Percentiles rank a stretch among this genome's conserved stretches.
Conservation (phyloP, 228 moss, liverwort and hornwort species). For the Sphagnum fallax region DNA sequence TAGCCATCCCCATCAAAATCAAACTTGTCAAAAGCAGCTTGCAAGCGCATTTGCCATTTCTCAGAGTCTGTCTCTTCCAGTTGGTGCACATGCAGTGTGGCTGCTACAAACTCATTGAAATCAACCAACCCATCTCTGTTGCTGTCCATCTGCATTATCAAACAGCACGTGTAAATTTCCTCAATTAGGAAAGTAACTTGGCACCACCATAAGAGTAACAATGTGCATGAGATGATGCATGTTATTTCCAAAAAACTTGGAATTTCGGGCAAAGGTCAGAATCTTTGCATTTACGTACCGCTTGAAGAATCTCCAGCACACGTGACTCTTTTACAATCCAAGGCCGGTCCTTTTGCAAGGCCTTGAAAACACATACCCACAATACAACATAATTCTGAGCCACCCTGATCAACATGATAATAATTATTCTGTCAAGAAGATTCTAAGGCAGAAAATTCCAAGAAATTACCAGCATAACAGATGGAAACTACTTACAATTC, state of each 20-base stretch:
- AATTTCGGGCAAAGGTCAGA: too few relatives aligned
- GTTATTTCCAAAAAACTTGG: too few relatives aligned
- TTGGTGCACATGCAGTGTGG: constrained; percentile 87
- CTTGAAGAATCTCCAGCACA: constrained; percentile 70
- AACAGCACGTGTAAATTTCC: not conserved
- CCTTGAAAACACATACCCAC: constrained; percentile 22
- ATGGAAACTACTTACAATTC: constrained; percentile 31
- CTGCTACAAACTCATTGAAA: constrained; percentile 93
- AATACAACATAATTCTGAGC: constrained; percentile 6
- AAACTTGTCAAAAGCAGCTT: constrained; percentile 84
- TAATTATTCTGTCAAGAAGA: not conserved
- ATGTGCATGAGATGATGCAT: too few relatives aligned
- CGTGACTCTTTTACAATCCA: constrained; percentile 75
- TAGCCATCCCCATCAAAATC: constrained; percentile 88
- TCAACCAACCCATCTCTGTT: constrained; percentile 85
- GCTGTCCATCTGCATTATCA: constrained; percentile 70
- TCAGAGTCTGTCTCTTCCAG: constrained; percentile 76
- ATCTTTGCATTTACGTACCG: constrained; percentile 27
- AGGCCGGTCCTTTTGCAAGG: constrained; percentile 72
- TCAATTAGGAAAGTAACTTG: not conserved
- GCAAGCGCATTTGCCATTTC: constrained; percentile 84
- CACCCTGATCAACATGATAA: not conserved
- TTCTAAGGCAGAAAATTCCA: not conserved
- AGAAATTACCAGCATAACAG: not conserved
- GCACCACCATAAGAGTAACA: too few relatives aligned